phyloP scores from a whole-genome alignment of 1,284 basidiomycete species.

The Golubevia sp. region DNA sequence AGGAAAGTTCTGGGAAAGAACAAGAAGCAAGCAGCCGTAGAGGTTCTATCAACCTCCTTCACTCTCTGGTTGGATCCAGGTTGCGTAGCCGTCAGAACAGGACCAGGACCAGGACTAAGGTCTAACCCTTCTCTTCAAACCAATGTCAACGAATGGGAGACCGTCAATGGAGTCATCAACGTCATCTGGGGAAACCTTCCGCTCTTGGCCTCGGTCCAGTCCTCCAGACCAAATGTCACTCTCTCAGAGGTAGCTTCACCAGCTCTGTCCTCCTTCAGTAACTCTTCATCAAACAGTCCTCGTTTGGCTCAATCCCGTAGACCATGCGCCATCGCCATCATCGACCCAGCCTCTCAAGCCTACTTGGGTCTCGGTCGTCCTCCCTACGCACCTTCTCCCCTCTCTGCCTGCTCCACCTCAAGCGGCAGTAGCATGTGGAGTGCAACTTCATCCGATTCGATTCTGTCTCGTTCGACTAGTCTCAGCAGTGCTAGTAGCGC shows the following conservation, averaged over 20 bases:
- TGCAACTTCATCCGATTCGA: background rate
- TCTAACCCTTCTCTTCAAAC: conserved; percentile 11
- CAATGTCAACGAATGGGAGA: conserved; percentile 3
- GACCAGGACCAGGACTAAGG: conserved; percentile 27
- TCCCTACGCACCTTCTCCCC: background rate
- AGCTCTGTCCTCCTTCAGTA: background rate
- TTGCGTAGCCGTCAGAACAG: conserved; percentile 37
- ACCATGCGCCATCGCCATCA: background rate
- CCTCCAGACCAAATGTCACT: background rate
- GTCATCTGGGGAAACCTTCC: conserved; percentile 26
- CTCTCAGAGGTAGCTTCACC: background rate
- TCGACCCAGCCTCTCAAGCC: background rate
- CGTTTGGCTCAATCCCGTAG: background rate
- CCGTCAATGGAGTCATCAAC: conserved; percentile 9
- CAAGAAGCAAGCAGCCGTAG: conserved; percentile 15
- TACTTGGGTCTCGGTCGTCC: background rate
- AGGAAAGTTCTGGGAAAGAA: background rate
- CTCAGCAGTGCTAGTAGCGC: background rate
- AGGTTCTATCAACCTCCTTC: conserved; percentile 16
- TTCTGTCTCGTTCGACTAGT: background rate
- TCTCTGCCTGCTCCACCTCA: background rate
- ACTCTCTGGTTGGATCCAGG: conserved; percentile 49
- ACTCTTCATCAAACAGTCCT: background rate
- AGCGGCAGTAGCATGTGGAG: background rate
- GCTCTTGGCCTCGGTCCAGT: background rate